These are phyloP conservation scores for Penicillium bovifimosum DNA, from an alignment of 495 filamentous ascomycete genomes.

Conservation along the genomic window DNA sequence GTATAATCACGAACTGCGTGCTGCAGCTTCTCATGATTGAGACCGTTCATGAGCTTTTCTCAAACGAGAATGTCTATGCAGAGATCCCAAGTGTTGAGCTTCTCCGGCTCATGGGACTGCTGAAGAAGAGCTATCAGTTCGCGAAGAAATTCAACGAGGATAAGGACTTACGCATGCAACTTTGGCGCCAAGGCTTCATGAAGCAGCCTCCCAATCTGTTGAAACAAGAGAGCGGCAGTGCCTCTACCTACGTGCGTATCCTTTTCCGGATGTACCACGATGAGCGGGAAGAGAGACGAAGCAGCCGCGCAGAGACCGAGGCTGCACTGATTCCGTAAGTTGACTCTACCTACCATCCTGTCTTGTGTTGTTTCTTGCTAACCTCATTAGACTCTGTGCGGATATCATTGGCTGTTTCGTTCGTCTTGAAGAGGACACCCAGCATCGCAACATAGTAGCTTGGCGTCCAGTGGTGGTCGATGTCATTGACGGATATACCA, in stretches of 20 bases:
- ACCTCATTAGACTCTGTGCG: conserved; percentile 59
- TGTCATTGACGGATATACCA: conserved; percentile 90
- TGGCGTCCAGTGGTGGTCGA: conserved; percentile 97
- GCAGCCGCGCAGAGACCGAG: conserved; percentile 75
- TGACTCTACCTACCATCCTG: not conserved
- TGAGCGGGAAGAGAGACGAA: conserved; percentile 71
- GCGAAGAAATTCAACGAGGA: conserved; percentile 96
- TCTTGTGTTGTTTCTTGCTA: conserved; percentile 5
- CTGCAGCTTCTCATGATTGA: conserved; percentile 98
- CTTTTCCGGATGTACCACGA: conserved; percentile 96
- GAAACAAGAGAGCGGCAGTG: conserved; percentile 92
- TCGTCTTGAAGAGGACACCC: conserved; percentile 83
- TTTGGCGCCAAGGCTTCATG: conserved; percentile 99
- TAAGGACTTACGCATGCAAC: conserved; percentile 86
- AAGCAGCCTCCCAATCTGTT: conserved; percentile 98
- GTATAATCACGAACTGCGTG: conserved; percentile 98
- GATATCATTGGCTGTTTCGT: conserved; percentile 85
- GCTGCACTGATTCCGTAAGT: conserved; percentile 80
- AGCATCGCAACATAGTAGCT: conserved; percentile 91
- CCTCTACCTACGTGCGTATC: conserved; percentile 89
- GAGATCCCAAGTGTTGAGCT: conserved; percentile 86
- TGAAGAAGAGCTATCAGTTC: conserved; percentile 94
- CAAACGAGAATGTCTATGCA: conserved; percentile 90
- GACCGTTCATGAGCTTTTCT: conserved; percentile 96
- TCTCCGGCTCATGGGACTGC: conserved; percentile 81